Evolutionary conservation across 129 eudicot species (phyloP).

Genomic region (Chrysanthemum makinoi): DNA sequence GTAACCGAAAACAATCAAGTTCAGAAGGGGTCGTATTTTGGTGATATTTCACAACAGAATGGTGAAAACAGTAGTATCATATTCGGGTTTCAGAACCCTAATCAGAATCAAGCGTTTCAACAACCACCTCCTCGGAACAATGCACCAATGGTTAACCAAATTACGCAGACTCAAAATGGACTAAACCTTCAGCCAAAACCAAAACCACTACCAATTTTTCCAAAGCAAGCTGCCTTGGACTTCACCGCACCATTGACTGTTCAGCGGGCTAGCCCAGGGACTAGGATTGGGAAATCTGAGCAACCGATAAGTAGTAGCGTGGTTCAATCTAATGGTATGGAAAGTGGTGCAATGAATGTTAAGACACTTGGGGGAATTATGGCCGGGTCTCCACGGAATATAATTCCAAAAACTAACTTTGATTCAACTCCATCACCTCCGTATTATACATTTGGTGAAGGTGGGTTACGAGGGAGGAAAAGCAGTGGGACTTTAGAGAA

Average conservation of each 20-base stretch:
- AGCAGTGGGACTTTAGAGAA: conserved; percentile 58
- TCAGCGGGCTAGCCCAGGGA: conserved; percentile 41
- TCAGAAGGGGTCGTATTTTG: conserved; percentile 38
- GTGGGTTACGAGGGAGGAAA: conserved; percentile 49
- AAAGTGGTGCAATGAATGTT: conserved; percentile 40
- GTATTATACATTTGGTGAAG: conserved; percentile 47
- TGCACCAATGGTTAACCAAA: conserved; percentile 35
- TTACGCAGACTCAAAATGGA: conserved; percentile 30
- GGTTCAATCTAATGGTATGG: conserved; percentile 38
- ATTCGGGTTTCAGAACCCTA: conserved; percentile 59
- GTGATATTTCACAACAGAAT: conserved; percentile 33
- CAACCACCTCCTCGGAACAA: conserved; percentile 22
- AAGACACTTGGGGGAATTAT: conserved; percentile 28
- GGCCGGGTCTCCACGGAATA: conserved; percentile 50
- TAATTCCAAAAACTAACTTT: conserved; percentile 40
- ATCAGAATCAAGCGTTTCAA: conserved; percentile 41
- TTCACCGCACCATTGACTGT: conserved; percentile 52
- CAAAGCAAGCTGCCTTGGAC: conserved; percentile 65
- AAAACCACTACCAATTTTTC: conserved; percentile 51
- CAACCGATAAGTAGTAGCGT: conserved; percentile 32
- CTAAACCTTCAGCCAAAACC: conserved; percentile 45
- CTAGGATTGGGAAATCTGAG: conserved; percentile 31
- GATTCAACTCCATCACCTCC: conserved; percentile 63
- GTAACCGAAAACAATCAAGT: conserved; percentile 57
- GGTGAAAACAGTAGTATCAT: conserved; percentile 36